A percentile compares a stretch with the other conserved stretches of the same genome.
These are phyloP conservation scores for Ascoidea tarda DNA, from an alignment of 805 yeast species.

Conservation along the genomic window DNA sequence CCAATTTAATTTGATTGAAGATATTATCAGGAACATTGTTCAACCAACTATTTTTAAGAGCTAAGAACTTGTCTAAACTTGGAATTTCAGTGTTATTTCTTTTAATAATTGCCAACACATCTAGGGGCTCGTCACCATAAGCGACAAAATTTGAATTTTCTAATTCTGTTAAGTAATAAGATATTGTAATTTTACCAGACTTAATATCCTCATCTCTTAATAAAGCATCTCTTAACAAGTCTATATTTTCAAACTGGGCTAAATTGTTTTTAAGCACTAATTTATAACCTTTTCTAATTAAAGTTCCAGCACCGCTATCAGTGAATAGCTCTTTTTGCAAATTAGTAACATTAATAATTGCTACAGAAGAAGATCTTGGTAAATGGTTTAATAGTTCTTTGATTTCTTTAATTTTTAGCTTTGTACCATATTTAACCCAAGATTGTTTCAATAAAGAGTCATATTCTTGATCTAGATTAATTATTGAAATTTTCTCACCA, in stretches of 20 bases:
- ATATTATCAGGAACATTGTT: slow-evolving; percentile 94
- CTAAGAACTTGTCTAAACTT: slow-evolving; percentile 70
- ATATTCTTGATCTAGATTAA: slow-evolving; percentile 93
- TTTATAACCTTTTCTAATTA: slow-evolving; percentile 94
- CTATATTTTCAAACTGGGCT: slow-evolving; percentile 49
- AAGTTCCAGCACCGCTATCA: slow-evolving; percentile 99
- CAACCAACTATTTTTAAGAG: slow-evolving; percentile 89
- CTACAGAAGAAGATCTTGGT: slow-evolving; percentile 96
- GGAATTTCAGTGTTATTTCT: slow-evolving; percentile 38
- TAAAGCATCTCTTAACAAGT: slow-evolving; percentile 61
- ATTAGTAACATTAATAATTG: slow-evolving; percentile 89
- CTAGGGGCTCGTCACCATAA: slow-evolving; percentile 92
- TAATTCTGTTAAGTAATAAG: slow-evolving; percentile 65
- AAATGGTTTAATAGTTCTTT: slow-evolving; percentile 85
- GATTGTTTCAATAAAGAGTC: slow-evolving; percentile 81
- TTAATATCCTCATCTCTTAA: slow-evolving; percentile 59
- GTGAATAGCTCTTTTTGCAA: slow-evolving; percentile 95
- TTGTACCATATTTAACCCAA: slow-evolving; percentile 99
- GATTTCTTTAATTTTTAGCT: slow-evolving; percentile 91
- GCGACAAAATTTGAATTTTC: slow-evolving; percentile 35
- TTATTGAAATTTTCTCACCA: slow-evolving; percentile 77
- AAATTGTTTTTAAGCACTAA: slow-evolving; percentile 52
- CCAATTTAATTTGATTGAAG: slow-evolving; percentile 68
- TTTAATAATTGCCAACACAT: slow-evolving; percentile 78
- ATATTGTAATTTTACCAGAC: slow-evolving; percentile 36